Percentiles rank a stretch among this genome's conserved stretches.
phyloP scores from a whole-genome alignment of 225 moss, liverwort and hornwort genomes.

The Thuidium tamariscinum region DNA sequence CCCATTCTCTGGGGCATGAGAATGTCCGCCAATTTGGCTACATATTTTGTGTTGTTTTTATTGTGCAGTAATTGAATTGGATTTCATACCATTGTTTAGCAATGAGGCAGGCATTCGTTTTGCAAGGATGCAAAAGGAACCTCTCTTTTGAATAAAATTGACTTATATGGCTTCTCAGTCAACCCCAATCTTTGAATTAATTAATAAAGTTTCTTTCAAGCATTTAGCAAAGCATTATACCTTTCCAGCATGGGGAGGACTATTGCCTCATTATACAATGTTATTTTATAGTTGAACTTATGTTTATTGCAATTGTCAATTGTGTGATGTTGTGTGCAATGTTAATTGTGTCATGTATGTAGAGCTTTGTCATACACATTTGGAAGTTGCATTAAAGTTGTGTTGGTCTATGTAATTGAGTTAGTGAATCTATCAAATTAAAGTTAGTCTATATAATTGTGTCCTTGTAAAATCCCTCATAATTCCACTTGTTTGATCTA shows the following conservation, averaged over 20 bases:
- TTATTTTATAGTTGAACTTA: too few relatives aligned
- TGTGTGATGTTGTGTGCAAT: not conserved
- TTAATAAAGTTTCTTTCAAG: too few relatives aligned
- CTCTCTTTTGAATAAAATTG: too few relatives aligned
- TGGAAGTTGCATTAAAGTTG: not conserved
- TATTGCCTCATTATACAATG: too few relatives aligned
- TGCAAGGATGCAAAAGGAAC: too few relatives aligned
- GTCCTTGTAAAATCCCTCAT: not conserved
- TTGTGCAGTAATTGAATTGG: not conserved
- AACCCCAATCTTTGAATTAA: too few relatives aligned
- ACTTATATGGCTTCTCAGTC: too few relatives aligned
- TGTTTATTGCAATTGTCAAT: not conserved
- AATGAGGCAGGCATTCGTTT: too few relatives aligned
- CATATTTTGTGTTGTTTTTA: not conserved
- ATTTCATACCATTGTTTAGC: not conserved
- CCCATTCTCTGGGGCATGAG: not conserved
- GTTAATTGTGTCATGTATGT: not conserved
- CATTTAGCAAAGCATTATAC: too few relatives aligned
- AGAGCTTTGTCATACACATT: not conserved
- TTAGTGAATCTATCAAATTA: not conserved
- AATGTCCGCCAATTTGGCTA: not conserved
- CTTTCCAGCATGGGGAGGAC: too few relatives aligned
- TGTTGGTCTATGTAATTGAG: fast-evolving
- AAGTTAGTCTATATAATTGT: not conserved
- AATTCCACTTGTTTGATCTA: not conserved